phyloP scores from a whole-genome alignment of 1,284 basidiomycete genomes.

The Volvariella surrecta region DNA sequence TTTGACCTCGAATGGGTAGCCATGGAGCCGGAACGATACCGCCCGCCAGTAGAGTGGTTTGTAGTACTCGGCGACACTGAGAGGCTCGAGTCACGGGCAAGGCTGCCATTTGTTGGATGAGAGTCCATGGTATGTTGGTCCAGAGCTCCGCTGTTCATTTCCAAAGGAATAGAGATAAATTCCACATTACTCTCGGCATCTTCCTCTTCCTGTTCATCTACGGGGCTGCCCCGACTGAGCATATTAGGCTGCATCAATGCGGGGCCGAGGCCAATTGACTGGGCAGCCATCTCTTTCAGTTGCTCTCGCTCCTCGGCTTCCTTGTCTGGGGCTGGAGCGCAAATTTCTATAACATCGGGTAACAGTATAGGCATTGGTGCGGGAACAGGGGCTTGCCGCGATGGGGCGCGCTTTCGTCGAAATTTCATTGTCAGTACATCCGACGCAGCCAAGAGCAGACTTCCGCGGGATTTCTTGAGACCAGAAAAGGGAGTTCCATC shows the following conservation, averaged over 20 bases:
- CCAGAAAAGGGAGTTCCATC: slow-evolving; percentile 14
- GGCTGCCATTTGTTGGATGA: slow-evolving; percentile 7
- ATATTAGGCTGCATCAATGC: slow-evolving; percentile 22
- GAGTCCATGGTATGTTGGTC: not conserved
- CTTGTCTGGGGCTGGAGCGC: slow-evolving; percentile 39
- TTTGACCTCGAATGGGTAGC: slow-evolving; percentile 23
- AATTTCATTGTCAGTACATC: slow-evolving; percentile 41
- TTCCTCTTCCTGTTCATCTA: slow-evolving; percentile 22
- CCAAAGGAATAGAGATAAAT: slow-evolving; percentile 11
- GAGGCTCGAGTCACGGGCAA: slow-evolving; percentile 19
- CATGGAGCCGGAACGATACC: slow-evolving; percentile 30
- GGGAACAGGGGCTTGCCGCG: slow-evolving; percentile 26
- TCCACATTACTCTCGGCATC: slow-evolving; percentile 12
- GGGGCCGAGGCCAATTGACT: slow-evolving; percentile 56
- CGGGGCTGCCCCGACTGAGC: slow-evolving; percentile 20
- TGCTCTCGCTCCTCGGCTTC: slow-evolving; percentile 67
- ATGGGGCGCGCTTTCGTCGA: slow-evolving; percentile 32
- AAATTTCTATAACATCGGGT: slow-evolving; percentile 67
- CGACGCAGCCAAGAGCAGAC: slow-evolving; percentile 47
- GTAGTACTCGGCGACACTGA: slow-evolving; percentile 21
- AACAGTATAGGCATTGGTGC: slow-evolving; percentile 27
- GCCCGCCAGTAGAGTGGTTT: slow-evolving; percentile 12
- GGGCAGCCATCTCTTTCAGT: slow-evolving; percentile 63
- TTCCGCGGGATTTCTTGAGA: slow-evolving; percentile 28
- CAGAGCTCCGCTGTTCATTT: not conserved